phyloP scores from a whole-genome alignment of 2,329 filamentous ascomycete species.

The Thyridium curvatum region DNA sequence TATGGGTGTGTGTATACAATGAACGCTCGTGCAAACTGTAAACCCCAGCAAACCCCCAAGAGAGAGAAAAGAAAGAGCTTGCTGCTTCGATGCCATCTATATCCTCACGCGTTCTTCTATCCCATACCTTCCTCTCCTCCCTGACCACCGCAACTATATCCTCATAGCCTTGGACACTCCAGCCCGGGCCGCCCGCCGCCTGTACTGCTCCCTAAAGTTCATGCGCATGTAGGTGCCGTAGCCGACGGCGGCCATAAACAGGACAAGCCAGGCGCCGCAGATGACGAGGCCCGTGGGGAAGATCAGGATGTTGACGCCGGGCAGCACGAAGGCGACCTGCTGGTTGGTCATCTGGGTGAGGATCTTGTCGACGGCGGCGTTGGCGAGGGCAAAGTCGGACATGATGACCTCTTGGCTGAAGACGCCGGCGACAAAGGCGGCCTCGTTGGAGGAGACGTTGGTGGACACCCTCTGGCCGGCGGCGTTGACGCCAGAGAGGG shows the following conservation, averaged over 20 bases:
- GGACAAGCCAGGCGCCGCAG: slow-evolving; percentile 52
- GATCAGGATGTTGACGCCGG: slow-evolving; percentile 61
- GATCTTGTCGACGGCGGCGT: slow-evolving; percentile 40
- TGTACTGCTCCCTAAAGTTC: slow-evolving; percentile 58
- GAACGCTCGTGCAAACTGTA: not conserved
- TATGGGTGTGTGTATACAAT: not conserved
- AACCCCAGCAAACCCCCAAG: not conserved
- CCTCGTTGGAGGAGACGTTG: slow-evolving; percentile 63
- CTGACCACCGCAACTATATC: slow-evolving; percentile 16
- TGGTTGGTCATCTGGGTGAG: slow-evolving; percentile 39
- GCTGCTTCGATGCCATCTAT: not conserved
- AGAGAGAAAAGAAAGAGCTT: not conserved
- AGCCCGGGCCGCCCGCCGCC: slow-evolving; percentile 39
- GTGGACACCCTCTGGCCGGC: slow-evolving; percentile 49
- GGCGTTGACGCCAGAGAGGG: slow-evolving; percentile 51
- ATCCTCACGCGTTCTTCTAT: too few species aligned
- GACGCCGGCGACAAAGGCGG: slow-evolving; percentile 64
- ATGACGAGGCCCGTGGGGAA: slow-evolving; percentile 66
- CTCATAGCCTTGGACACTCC: slow-evolving; percentile 23
- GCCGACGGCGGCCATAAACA: slow-evolving; percentile 52
- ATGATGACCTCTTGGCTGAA: slow-evolving; percentile 54
- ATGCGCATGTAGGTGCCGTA: slow-evolving; percentile 62
- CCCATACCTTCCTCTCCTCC: too few species aligned
- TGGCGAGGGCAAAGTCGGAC: slow-evolving; percentile 42
- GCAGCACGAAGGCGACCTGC: slow-evolving; percentile 60